Evolutionary conservation across 306 rosid genomes (phyloP).

Genomic region (Ormosia semicastrata): DNA sequence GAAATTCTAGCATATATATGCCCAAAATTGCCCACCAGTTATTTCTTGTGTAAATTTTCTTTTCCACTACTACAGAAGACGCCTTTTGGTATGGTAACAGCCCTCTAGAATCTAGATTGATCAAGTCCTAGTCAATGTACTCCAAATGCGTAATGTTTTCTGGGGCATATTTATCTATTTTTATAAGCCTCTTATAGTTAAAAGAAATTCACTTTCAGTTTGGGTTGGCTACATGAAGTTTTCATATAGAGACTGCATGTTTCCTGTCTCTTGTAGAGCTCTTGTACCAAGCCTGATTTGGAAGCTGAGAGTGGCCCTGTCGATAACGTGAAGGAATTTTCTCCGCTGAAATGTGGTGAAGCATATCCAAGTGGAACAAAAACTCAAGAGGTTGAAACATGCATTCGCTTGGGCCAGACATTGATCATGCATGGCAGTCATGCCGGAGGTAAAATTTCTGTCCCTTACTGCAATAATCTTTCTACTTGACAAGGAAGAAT

Average conservation of each 20-base stretch:
- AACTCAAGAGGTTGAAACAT: slow-evolving; percentile 46
- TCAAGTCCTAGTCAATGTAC: neutral
- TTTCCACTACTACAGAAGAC: neutral
- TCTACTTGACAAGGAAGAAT: slow-evolving; percentile 5
- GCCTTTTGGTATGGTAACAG: neutral
- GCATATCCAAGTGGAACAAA: slow-evolving; percentile 42
- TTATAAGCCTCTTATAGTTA: neutral
- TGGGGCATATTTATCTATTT: neutral
- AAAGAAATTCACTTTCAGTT: slow-evolving; percentile 34
- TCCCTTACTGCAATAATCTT: slow-evolving; percentile 7
- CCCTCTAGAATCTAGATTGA: neutral
- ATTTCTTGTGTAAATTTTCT: neutral
- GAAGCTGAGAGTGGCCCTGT: slow-evolving; percentile 61
- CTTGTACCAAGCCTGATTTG: slow-evolving; percentile 85
- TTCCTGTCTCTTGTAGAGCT: slow-evolving; percentile 76
- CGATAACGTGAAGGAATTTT: slow-evolving; percentile 50
- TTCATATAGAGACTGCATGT: slow-evolving; percentile 33
- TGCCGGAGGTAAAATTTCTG: slow-evolving; percentile 54
- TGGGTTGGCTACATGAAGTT: slow-evolving; percentile 36
- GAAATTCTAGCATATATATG: neutral
- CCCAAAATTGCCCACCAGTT: neutral
- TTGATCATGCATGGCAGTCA: slow-evolving; percentile 39
- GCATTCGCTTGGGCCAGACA: slow-evolving; percentile 38
- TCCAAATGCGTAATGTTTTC: slow-evolving; percentile 3
- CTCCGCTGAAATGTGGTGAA: slow-evolving; percentile 41